Evolutionary conservation across 2,329 filamentous ascomycete genomes (phyloP).

Genomic region (Pseudopithomyces maydicus): DNA sequence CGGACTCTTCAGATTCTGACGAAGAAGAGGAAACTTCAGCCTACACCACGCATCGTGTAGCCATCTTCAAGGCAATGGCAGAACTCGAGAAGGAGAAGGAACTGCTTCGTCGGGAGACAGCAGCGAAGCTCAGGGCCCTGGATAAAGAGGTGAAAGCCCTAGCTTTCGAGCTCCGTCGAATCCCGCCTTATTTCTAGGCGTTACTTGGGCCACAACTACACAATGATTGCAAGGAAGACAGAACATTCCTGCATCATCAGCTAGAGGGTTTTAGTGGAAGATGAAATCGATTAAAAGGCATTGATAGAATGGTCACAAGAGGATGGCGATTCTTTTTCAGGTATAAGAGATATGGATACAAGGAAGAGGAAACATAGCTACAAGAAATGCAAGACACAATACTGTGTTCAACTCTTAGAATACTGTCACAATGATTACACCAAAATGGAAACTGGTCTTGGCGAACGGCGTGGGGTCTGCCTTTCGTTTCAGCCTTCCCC

Average conservation of each 20-base stretch:
- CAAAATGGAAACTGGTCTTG: neutral
- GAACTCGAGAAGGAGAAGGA: neutral
- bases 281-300: too few relatives aligned
- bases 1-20: too few relatives aligned
- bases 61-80: neutral
- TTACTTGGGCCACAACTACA: neutral
- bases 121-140: neutral
- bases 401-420: too few relatives aligned
- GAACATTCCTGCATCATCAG: too few relatives aligned
- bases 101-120: neutral
- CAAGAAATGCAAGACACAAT: too few relatives aligned
- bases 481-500: conserved; percentile 18
- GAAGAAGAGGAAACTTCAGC: too few relatives aligned
- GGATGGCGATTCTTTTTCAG: neutral
- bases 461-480: conserved; percentile 9
- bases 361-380: too few relatives aligned
- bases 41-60: neutral
- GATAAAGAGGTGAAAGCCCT: neutral
- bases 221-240: too few relatives aligned
- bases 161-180: neutral
- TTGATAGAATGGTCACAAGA: too few relatives aligned
- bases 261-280: too few relatives aligned
- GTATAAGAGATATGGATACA: too few relatives aligned
- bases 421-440: neutral
- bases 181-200: neutral